Evolutionary conservation across 1,284 basidiomycete genomes (phyloP), one percentile per base, ranked within the genome.

Genomic region (Polyporus tsugae): DNA sequence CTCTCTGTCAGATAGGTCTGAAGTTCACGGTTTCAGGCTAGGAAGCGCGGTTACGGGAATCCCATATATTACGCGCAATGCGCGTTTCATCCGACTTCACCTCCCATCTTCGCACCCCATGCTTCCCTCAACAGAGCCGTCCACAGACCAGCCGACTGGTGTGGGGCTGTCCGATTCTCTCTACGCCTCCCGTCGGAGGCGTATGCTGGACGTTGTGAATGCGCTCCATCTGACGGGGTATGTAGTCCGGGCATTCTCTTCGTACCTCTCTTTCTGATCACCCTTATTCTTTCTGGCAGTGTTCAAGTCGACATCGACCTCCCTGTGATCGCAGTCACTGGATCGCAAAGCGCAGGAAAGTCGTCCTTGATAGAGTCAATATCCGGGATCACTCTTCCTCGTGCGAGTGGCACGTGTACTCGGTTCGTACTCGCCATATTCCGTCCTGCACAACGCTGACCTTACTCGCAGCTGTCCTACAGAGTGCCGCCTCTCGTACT

Each of bases 321-420:
- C 0, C 91, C 92, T 0, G 83, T 87, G 72, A 91, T 93, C 19
- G 90, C 87, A 0, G 91, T 78, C 33, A 73, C 76, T 19, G 78
- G 78, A 6, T 73, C 72, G 4, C 78, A 78, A 71, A 90, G 88
- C 59, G 88, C 89, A 0, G 92, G 92, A 0, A 94, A 94, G 72
- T 91, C 90, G 0, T 92, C 90, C 0, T 81, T 93, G 1, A 91
- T 94, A 17, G 91, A 94, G 72, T 85, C 90, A 0, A 92, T 94
- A 38, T 91, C 89, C 19, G 91, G 90, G 0, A 87, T 93, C 62
- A 89, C 85, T 0, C 78, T 94, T 0, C 91, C 91, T 19, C 85
- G 91, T 5, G 88, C 89, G 3, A 78, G 81, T 22, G 87, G 87
- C 0, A 89, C 88, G 0, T 94, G 92, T 70, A 94, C 92, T 0